phyloP scores from a whole-genome alignment of 345 rosid genomes.

The Gossypium bickii region DNA sequence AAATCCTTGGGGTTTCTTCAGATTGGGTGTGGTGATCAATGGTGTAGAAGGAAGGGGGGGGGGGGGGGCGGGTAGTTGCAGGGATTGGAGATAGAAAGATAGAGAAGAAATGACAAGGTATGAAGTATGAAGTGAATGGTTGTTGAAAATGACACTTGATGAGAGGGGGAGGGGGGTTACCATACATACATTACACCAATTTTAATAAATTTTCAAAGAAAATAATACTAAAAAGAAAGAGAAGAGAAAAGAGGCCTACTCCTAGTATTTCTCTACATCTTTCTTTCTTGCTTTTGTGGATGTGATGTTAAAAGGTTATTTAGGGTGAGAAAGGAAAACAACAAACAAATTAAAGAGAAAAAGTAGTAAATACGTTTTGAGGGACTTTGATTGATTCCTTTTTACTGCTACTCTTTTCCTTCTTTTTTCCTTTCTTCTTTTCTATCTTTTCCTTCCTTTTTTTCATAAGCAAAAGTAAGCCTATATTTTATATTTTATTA shows the following conservation, averaged over 20 bases:
- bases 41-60: background rate
- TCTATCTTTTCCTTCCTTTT: background rate
- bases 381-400: slow-evolving; percentile 28
- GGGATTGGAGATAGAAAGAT: slow-evolving; percentile 43
- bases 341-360: slow-evolving; percentile 10
- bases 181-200: slow-evolving; percentile 13
- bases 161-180: slow-evolving; percentile 11
- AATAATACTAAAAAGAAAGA: background rate
- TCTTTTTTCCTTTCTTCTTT: slow-evolving; percentile 12
- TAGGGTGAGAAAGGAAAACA: slow-evolving; percentile 21
- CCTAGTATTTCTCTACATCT: background rate
- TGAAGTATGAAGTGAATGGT: slow-evolving; percentile 51
- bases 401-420: slow-evolving; percentile 13
- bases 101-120: slow-evolving; percentile 47
- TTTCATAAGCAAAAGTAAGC: slow-evolving; percentile 3
- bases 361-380: slow-evolving; percentile 12
- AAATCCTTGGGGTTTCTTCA: slow-evolving; percentile 7
- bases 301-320: background rate
- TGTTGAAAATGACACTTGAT: slow-evolving; percentile 83
- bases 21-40: slow-evolving; percentile 30
- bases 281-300: background rate
- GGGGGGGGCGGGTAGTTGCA: slow-evolving; percentile 33
- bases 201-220: background rate
- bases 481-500: slow-evolving; percentile 12
- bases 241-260: background rate